Percentiles rank a stretch among this genome's conserved stretches.
Evolutionary conservation across 768 basidiomycete genomes (phyloP).

Genomic region (Rhodotorula sphaerocarpa): DNA sequence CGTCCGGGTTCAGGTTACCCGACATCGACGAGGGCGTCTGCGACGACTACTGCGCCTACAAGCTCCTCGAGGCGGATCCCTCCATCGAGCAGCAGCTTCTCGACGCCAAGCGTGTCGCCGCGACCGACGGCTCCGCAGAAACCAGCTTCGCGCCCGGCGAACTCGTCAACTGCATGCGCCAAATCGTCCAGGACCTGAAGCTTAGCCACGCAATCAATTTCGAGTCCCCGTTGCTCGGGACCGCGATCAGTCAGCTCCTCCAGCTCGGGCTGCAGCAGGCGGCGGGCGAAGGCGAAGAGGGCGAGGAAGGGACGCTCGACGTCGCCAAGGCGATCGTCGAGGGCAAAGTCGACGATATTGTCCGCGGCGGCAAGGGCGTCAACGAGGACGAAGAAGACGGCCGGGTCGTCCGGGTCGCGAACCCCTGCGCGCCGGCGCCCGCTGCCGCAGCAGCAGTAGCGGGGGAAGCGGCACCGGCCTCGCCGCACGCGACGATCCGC

Average conservation of each 20-base stretch:
- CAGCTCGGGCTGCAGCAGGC: slow-evolving; percentile 37
- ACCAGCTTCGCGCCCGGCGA: slow-evolving; percentile 60
- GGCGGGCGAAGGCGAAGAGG: slow-evolving; percentile 33
- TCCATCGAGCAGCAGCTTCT: slow-evolving; percentile 53
- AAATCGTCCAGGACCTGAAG: slow-evolving; percentile 36
- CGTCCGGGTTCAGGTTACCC: slow-evolving; percentile 51
- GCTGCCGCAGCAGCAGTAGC: slow-evolving; percentile 45
- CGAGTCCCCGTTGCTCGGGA: slow-evolving; percentile 45
- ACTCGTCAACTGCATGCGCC: slow-evolving; percentile 53
- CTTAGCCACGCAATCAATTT: slow-evolving; percentile 27
- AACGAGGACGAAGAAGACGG: slow-evolving; percentile 53
- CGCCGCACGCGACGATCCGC: slow-evolving; percentile 57
- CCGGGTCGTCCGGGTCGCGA: slow-evolving; percentile 71
- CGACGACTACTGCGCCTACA: slow-evolving; percentile 63
- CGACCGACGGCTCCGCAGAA: slow-evolving; percentile 48
- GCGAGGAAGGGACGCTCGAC: slow-evolving; percentile 79
- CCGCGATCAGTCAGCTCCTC: background rate
- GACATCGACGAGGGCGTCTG: slow-evolving; percentile 62
- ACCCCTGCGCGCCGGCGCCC: slow-evolving; percentile 50
- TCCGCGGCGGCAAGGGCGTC: slow-evolving; percentile 42
- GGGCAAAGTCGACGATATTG: slow-evolving; percentile 81
- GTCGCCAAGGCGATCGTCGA: slow-evolving; percentile 83
- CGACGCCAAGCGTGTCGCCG: slow-evolving; percentile 45
- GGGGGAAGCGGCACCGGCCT: background rate
- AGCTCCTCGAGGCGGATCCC: slow-evolving; percentile 59